Evolutionary conservation across 2,329 filamentous ascomycete species (phyloP).

Genomic region (Fusarium sp.): DNA sequence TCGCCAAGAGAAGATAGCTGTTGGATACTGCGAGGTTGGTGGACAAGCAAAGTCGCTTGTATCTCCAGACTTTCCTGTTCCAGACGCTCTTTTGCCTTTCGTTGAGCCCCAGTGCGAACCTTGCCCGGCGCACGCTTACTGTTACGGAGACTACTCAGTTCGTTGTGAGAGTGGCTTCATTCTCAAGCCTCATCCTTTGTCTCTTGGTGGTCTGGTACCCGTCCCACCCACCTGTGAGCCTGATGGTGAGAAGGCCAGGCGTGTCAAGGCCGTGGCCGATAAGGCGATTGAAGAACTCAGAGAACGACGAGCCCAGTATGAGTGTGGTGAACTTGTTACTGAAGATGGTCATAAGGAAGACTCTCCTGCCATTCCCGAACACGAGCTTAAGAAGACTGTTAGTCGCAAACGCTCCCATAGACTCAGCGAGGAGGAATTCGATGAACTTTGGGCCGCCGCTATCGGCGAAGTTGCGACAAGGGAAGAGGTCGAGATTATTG

Average conservation of each 20-base stretch:
- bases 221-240: slow-evolving; percentile 93
- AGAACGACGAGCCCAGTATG: slow-evolving; percentile 85
- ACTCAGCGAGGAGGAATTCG: slow-evolving; percentile 89
- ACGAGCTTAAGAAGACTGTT: slow-evolving; percentile 81
- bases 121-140: slow-evolving; percentile 91
- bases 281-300: slow-evolving; percentile 88
- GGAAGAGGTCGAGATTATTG: slow-evolving; percentile 67
- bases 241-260: slow-evolving; percentile 90
- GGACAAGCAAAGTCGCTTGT: slow-evolving; percentile 66
- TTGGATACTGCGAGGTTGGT: slow-evolving; percentile 93
- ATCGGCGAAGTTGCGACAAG: slow-evolving; percentile 75
- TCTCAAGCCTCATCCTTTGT: slow-evolving; percentile 83
- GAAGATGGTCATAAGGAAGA: slow-evolving; percentile 69
- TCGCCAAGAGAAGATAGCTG: slow-evolving; percentile 93
- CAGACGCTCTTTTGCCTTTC: slow-evolving; percentile 76
- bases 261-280: slow-evolving; percentile 88
- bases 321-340: slow-evolving; percentile 80
- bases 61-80: slow-evolving; percentile 66
- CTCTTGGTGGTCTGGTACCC: slow-evolving; percentile 82
- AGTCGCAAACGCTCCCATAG: slow-evolving; percentile 81
- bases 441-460: slow-evolving; percentile 83
- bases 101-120: slow-evolving; percentile 86
- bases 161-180: slow-evolving; percentile 90
- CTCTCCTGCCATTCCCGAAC: slow-evolving; percentile 71
- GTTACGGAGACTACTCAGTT: slow-evolving; percentile 80